Evolutionary conservation across 2,329 filamentous ascomycete genomes (phyloP), one percentile per base, ranked within the genome.

Genomic region (Bertia moriformis): DNA sequence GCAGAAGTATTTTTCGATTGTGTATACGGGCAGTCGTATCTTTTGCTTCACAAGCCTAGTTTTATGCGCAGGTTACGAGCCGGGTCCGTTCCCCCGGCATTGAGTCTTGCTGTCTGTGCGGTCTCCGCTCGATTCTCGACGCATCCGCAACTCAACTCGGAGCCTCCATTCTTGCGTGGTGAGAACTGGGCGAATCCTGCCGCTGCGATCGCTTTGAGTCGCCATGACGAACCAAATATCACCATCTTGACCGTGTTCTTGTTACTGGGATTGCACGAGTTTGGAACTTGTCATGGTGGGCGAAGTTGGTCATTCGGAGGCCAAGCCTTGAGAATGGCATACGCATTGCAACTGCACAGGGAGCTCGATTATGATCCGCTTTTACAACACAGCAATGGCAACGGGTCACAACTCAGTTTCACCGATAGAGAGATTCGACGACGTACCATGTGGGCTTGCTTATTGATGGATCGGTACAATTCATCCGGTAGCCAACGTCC

Each of bases 401-500:
- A 17, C 15, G 15, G 15, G 10, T 13, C 70, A 2, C 74, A 81
- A 44, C 69, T 91, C 39, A 94, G 86, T 53, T 91, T 91, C 48
- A 86, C 88, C 14, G 91, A 96, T 55, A 80, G 86, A 19, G 91
- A 98, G 56, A 95, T 96, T 40, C 73, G 91, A 43, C 69, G 91
- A 47, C 74, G 91, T 41, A 91, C 87, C 2, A 96, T 98, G 89
- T 98, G 91, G 91, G 84, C 88, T 12, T 96, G 89, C 54, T 94
- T 94, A 51, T 59, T 95, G 41, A 95, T 96, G 88, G 91, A 98
- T 55, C 78, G 89, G 0, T 95, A 95, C 65, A 95, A 93, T 58
- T 95, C 89, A 0, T 95, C 88, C 1, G 89, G 91, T 2, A 93
- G 86, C 2, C 88, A 95, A 50, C 73, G 89, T 27, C 91, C 91